A percentile compares a stretch with the other conserved stretches of the same genome.
Conservation (phyloP, 169 alveolate species). For the Plasmodium relictum region DNA sequence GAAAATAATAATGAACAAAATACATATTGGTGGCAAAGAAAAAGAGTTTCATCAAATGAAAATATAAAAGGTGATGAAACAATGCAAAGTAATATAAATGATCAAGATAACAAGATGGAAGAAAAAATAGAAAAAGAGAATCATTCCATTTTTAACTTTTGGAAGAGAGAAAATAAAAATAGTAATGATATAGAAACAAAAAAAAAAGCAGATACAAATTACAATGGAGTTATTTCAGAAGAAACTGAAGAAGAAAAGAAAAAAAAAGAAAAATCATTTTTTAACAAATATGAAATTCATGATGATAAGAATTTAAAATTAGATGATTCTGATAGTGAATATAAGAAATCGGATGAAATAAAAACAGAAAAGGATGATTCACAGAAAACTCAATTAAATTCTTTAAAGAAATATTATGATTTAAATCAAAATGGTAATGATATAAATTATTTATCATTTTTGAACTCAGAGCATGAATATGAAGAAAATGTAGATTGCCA, state of each 20-base stretch:
- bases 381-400: neutral
- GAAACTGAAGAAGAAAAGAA: neutral
- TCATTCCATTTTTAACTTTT: neutral
- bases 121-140: neutral
- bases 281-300: neutral
- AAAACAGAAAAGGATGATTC: neutral
- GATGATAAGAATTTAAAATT: neutral
- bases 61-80: neutral
- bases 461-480: slow-evolving; percentile 8
- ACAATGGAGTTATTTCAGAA: too few species aligned
- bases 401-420: slow-evolving; percentile 15
- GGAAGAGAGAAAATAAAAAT: neutral
- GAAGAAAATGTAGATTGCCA: slow-evolving; percentile 10
- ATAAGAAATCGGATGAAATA: neutral
- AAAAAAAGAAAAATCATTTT: neutral
- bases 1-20: neutral
- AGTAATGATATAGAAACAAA: neutral
- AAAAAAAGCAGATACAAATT: neutral
- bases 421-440: slow-evolving; percentile 14
- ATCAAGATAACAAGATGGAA: neutral
- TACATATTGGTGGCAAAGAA: too few species aligned
- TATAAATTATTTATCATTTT: slow-evolving; percentile 4
- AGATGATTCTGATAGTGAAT: neutral
- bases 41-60: neutral
- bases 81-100: too few species aligned